Base-by-base conservation (phyloP, 73 alveolate genomes). In the Durusdinium trenchii region DNA sequence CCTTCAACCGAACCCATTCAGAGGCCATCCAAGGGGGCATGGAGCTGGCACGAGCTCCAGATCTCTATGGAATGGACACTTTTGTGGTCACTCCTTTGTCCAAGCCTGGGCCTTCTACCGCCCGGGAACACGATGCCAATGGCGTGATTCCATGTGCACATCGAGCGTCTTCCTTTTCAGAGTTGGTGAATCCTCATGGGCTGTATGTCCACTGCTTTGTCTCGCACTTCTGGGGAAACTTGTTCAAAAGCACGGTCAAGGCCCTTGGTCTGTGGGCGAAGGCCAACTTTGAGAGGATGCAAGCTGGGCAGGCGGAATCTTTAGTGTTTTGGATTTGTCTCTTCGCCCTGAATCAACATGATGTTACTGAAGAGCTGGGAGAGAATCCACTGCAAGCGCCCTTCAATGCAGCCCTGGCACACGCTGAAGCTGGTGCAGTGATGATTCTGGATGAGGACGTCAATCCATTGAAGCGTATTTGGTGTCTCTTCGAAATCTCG, bases 341-440 rank as follows among this genome's bases (percentile, higher is more conserved):
- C n/a, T n/a, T n/a, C n/a, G n/a, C n/a, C n/a, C n/a, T n/a, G n/a
- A 83, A 83, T 50, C 94, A 83, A 50, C 94, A 83, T 32, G 73
- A 48, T 3, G 50, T 30, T 47, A 73, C 75, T n/a, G 75, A 83
- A 9, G 94, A 83, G 76, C 75, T 83, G 43, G 94, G 94, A 7
- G 73, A 32, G 16, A n/a, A 50, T 10, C 94, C 94, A 23, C 26
- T 12, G 94, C 75, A 48, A 14, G 94, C 75, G 47, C 94, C 94
- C 1, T 83, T 83, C 94, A 83, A 83, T 48, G 43, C 75, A 7
- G 94, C 94, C 10, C 50, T 83, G 50, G 75, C 75, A 40, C 71
- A 83, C 5, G 94, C 86, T 6, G 30, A 6, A 12, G 57, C 50
- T 7, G 86, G 86, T 42, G 50, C 57, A 9, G 57, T 75, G 26